These are phyloP conservation scores for Ceratocystiopsis sp. DNA, from an alignment of 2,329 filamentous ascomycete species.

Conservation along the genomic window DNA sequence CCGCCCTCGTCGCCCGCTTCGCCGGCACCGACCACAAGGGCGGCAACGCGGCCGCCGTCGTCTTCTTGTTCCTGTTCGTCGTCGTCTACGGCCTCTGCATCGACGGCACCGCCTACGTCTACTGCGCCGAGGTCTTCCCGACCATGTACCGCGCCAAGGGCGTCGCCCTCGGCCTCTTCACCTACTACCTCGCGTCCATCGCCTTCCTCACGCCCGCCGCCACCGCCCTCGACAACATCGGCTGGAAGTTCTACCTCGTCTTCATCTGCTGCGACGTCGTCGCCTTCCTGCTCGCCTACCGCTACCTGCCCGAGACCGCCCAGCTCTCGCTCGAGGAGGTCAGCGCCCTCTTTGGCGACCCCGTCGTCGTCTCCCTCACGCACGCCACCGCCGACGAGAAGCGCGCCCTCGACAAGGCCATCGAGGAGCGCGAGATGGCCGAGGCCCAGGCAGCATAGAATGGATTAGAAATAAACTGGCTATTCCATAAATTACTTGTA, in stretches of 20 bases:
- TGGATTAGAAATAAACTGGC: too few relatives aligned
- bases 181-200: constrained; percentile 29
- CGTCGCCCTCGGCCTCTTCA: constrained; percentile 33
- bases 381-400: constrained; percentile 21
- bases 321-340: constrained; percentile 27
- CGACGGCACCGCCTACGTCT: constrained; percentile 23
- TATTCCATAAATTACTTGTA: too few relatives aligned
- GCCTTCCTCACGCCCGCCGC: constrained; percentile 30
- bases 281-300: constrained; percentile 23
- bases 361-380: constrained; percentile 28
- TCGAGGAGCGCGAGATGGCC: too few relatives aligned
- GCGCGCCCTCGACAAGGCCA: constrained; percentile 7
- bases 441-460: too few relatives aligned
- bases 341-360: constrained; percentile 28
- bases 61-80: constrained; percentile 29
- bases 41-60: constrained; percentile 22
- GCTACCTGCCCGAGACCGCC: constrained; percentile 26
- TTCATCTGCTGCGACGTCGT: constrained; percentile 24
- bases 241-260: constrained; percentile 33
- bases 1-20: constrained; percentile 19
- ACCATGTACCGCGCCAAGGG: constrained; percentile 33
- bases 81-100: constrained; percentile 28
- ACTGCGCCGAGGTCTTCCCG: constrained; percentile 22
- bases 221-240: constrained; percentile 23
- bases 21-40: constrained; percentile 20